These are phyloP conservation scores for Ensete ventricosum DNA, from an alignment of 176 grass and related monocot genomes.

Conservation along the genomic window DNA sequence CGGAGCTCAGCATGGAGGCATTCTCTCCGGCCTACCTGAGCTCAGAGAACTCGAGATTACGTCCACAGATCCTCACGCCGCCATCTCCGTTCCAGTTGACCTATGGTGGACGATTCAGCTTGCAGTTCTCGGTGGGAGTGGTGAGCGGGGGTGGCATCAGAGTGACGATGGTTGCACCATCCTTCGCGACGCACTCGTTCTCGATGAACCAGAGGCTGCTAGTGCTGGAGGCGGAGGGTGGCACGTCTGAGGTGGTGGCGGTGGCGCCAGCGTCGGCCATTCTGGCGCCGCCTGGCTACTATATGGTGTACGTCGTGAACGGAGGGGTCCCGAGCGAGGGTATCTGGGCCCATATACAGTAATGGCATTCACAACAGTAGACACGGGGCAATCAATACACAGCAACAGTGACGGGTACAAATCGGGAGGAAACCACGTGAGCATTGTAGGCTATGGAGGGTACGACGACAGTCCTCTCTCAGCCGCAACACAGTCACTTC, in stretches of 20 bases:
- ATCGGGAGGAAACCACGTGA: too few relatives aligned
- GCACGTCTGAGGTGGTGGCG: neutral
- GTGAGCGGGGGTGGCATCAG: neutral
- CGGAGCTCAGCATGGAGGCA: neutral
- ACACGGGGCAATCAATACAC: too few relatives aligned
- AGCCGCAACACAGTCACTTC: too few relatives aligned
- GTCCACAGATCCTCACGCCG: neutral
- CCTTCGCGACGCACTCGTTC: constrained; percentile 3
- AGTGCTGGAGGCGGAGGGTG: neutral
- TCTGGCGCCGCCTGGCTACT: neutral
- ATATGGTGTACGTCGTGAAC: neutral
- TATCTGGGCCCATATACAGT: neutral
- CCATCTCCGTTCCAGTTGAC: neutral
- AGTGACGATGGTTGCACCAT: neutral
- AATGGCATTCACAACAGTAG: too few relatives aligned
- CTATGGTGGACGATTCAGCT: neutral
- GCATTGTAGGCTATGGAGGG: too few relatives aligned
- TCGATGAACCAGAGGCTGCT: constrained; percentile 7
- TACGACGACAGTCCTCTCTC: too few relatives aligned
- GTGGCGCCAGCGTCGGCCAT: neutral
- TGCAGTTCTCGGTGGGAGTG: neutral
- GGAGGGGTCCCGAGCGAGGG: neutral
- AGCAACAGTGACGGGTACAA: too few relatives aligned
- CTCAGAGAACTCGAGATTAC: neutral
- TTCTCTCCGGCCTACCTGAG: neutral